phyloP scores from a whole-genome alignment of 148 eudicot genomes.

The Vaccinium corymbosum region DNA sequence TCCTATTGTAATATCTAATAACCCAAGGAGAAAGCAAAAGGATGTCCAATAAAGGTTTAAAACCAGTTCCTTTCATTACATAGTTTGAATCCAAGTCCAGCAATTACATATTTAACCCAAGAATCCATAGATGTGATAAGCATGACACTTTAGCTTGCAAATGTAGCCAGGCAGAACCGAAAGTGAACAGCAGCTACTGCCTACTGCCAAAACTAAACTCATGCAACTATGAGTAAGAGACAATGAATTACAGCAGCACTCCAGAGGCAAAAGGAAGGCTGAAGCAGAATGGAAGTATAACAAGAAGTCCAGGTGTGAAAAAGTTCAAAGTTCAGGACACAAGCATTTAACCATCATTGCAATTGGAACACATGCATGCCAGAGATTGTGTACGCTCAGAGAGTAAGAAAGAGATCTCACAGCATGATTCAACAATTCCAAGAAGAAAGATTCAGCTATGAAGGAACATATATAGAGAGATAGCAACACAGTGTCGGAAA shows the following conservation, averaged over 20 bases:
- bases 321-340: not conserved
- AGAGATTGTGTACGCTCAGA: not conserved
- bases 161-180: not conserved
- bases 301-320: not conserved
- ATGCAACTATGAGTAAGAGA: not conserved
- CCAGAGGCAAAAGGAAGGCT: not conserved
- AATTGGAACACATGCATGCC: not conserved
- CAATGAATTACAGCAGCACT: not conserved
- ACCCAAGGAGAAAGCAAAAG: not conserved
- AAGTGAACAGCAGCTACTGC: not conserved
- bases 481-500: not conserved
- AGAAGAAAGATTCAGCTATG: not conserved
- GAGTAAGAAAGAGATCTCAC: not conserved
- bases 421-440: conserved; percentile 8
- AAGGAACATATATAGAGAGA: not conserved
- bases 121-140: not conserved
- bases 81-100: not conserved
- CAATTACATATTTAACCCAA: not conserved
- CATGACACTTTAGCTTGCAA: conserved; percentile 2
- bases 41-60: not conserved
- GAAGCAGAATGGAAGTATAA: not conserved
- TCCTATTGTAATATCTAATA: not conserved
- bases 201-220: not conserved
- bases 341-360: not conserved
- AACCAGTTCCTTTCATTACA: not conserved